Percentiles rank a stretch among this genome's conserved stretches.
Conservation (phyloP, 768 basidiomycete genomes). For the Phylloporus rhodoxanthus region DNA sequence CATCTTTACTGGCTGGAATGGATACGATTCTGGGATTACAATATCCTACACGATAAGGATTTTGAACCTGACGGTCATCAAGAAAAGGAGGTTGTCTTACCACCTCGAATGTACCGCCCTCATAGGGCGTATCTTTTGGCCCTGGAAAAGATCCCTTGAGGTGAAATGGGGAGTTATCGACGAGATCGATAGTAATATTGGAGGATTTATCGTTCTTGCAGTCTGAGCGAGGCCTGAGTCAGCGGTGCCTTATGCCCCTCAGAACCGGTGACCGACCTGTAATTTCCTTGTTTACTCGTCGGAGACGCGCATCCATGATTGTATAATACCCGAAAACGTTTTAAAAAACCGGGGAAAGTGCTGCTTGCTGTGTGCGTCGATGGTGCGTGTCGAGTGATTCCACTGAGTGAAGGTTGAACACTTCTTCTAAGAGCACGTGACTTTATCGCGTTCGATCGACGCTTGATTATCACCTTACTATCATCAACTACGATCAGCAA, state of each 20-base stretch:
- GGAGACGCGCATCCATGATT: slow-evolving; percentile 80
- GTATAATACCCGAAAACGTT: slow-evolving; percentile 1
- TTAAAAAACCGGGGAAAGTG: background rate
- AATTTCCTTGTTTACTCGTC: slow-evolving; percentile 94
- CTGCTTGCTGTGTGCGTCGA: background rate
- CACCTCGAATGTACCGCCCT: slow-evolving; percentile 87
- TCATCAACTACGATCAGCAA: too few species aligned
- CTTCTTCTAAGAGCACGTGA: slow-evolving; percentile 17
- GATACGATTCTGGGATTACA: slow-evolving; percentile 84
- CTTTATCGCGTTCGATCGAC: slow-evolving; percentile 11
- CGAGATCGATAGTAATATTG: slow-evolving; percentile 76
- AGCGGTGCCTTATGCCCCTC: background rate
- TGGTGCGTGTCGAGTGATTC: background rate
- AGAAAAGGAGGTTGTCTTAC: slow-evolving; percentile 42
- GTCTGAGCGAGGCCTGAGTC: slow-evolving; percentile 42
- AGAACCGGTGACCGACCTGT: slow-evolving; percentile 49
- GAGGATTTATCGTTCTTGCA: slow-evolving; percentile 95
- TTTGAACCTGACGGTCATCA: background rate
- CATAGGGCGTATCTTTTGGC: slow-evolving; percentile 89
- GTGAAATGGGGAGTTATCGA: slow-evolving; percentile 88
- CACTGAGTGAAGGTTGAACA: too few species aligned
- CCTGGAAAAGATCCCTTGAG: slow-evolving; percentile 88
- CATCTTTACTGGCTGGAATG: slow-evolving; percentile 95
- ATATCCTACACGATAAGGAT: slow-evolving; percentile 59
- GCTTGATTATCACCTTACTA: background rate